Base-by-base conservation (phyloP, 1,139 yeast species). In the Lodderomyces orthopsilosis region DNA sequence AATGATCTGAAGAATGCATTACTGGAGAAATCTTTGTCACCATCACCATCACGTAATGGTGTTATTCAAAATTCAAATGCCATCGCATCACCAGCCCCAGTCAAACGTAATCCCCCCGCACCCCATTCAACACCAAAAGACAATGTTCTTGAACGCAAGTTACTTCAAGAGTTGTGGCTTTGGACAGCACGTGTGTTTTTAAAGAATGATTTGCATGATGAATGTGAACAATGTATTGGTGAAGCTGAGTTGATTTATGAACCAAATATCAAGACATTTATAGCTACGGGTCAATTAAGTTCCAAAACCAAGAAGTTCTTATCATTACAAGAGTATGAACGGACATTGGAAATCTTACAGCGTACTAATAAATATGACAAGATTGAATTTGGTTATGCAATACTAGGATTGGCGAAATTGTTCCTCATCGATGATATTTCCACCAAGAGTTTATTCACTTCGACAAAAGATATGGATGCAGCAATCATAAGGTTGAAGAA, bases 91-190 rank as follows among this genome's bases (percentile, higher is more conserved):
- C 13, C 46, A 30, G 19, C 41, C 15, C 37, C 37, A 2, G 24
- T 22, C 2, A 17, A 22, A 15, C 26, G 37, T 14, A 4, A 3
- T 22, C 9, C 18, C 8, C 18, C 12, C 10, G 23, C 40, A 3
- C 35, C 40, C 14, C 40, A 28, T 17, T 6, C 19, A 5, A 30
- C 34, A 4, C 34, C 34, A 3, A 37, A 38, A 14, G 46, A 45
- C 27, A 43, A 54, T 45, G 21, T 51, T 8, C 27, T 44, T 22
- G 61, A 59, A 44, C 65, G 68, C 42, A 64, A 61, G 46, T 60
- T 81, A 9, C 59, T 83, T 41, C 88, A 83, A 53, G 73, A 72
- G 27, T 57, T 87, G 10, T 90, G 96, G 96, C 61, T 89, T 42
- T 80, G 89, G 79, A 74, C 88, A 0, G 76, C 90, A 1, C 75